Conservation (phyloP, 225 moss, liverwort and hornwort genomes). For the Antitrichia curtipendula region DNA sequence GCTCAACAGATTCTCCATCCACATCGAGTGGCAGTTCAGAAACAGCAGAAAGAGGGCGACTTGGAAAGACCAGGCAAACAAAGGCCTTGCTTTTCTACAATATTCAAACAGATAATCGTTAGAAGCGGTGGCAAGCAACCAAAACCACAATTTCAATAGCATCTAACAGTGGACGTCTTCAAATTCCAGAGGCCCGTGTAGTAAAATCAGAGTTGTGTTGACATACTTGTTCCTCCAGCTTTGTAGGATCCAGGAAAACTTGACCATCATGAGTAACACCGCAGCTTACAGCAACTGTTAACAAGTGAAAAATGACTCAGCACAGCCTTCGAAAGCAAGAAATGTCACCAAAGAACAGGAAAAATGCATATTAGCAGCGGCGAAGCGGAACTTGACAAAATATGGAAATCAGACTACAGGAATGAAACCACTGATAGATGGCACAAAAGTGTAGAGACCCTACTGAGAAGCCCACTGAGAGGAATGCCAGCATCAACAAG, state of each 20-base stretch:
- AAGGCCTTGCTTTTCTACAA: constrained; percentile 60
- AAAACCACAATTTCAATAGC: background rate
- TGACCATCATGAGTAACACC: constrained; percentile 57
- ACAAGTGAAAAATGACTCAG: background rate
- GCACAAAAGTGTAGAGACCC: background rate
- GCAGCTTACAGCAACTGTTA: constrained; percentile 70
- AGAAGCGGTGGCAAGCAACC: background rate
- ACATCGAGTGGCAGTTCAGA: constrained; percentile 53
- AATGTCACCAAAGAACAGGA: background rate
- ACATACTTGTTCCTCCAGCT: constrained; percentile 71
- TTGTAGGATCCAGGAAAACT: constrained; percentile 79
- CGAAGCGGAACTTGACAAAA: background rate
- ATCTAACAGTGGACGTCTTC: background rate
- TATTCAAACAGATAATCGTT: background rate
- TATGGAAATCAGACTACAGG: background rate
- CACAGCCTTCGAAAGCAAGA: background rate
- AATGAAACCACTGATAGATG: background rate
- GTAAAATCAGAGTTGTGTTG: background rate
- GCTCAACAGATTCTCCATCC: constrained; percentile 61
- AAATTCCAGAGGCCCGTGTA: background rate
- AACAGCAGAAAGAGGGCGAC: constrained; percentile 58
- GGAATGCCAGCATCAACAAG: constrained; percentile 94
- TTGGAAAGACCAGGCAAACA: constrained; percentile 76
- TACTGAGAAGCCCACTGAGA: constrained; percentile 77
- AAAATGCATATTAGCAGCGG: background rate